These are phyloP conservation scores for Mucuna pruriens DNA, from an alignment of 306 rosid genomes.

Conservation along the genomic window DNA sequence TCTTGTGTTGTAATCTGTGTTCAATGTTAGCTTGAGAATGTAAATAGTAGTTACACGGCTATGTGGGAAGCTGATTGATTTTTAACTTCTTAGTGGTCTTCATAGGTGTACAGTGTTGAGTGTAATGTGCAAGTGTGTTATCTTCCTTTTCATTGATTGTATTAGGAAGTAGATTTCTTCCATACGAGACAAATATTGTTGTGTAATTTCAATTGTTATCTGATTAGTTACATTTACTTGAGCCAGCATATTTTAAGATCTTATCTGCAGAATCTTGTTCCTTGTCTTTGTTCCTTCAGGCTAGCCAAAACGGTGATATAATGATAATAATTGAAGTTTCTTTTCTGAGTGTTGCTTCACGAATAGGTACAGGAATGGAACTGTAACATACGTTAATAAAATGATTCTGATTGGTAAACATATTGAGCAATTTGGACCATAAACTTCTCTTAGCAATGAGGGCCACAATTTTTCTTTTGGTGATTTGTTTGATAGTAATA, in stretches of 20 bases:
- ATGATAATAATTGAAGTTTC: not conserved
- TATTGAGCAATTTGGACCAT: not conserved
- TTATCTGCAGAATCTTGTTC: not conserved
- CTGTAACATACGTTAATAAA: not conserved
- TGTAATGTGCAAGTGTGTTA: constrained; percentile 23
- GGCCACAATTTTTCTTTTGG: too few relatives aligned
- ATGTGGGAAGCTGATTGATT: constrained; percentile 47
- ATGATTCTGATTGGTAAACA: not conserved
- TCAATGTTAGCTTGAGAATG: constrained; percentile 39
- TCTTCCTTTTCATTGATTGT: constrained; percentile 40
- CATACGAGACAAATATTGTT: constrained; percentile 25
- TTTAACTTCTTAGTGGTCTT: constrained; percentile 46
- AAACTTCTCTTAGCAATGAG: not conserved
- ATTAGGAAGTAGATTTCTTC: constrained; percentile 43
- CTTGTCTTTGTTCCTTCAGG: not conserved
- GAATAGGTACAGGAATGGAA: not conserved
- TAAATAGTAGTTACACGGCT: constrained; percentile 65
- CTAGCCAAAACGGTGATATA: not conserved
- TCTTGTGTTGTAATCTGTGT: constrained; percentile 45
- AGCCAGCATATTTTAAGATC: not conserved
- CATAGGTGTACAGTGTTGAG: constrained; percentile 65
- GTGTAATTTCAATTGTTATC: constrained; percentile 28
- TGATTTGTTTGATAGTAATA: too few relatives aligned
- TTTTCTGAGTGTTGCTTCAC: not conserved
- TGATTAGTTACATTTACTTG: constrained; percentile 1